These are phyloP conservation scores for Podospora sp. DNA, from an alignment of 495 filamentous ascomycete genomes.

Conservation along the genomic window DNA sequence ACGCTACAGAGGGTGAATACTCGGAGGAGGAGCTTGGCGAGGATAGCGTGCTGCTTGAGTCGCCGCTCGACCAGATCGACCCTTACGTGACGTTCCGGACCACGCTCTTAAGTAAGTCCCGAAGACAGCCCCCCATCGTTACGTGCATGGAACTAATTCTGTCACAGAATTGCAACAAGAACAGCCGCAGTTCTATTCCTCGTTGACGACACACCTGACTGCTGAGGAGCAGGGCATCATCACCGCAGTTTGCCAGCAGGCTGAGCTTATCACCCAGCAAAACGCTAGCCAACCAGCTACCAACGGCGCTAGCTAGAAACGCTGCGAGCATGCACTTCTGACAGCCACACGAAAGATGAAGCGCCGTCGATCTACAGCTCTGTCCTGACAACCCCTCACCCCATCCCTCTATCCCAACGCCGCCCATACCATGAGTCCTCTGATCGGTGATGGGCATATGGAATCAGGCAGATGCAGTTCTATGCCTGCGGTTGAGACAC, in stretches of 20 bases:
- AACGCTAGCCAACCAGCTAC: background rate
- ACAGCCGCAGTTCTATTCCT: slow-evolving; percentile 86
- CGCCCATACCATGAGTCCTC: too few relatives aligned
- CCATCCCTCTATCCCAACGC: too few relatives aligned
- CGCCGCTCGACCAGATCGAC: slow-evolving; percentile 91
- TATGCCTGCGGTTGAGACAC: too few relatives aligned
- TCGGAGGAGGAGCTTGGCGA: slow-evolving; percentile 90
- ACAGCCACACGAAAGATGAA: too few relatives aligned
- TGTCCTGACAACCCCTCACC: too few relatives aligned
- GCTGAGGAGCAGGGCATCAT: slow-evolving; percentile 81
- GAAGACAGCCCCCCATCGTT: background rate
- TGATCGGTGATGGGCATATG: too few relatives aligned
- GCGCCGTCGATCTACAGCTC: too few relatives aligned
- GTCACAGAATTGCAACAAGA: slow-evolving; percentile 78
- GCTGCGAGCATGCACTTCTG: background rate
- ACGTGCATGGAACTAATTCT: slow-evolving; percentile 28
- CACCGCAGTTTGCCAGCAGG: slow-evolving; percentile 77
- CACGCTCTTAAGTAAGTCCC: slow-evolving; percentile 74
- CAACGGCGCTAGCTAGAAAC: background rate
- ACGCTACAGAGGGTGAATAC: slow-evolving; percentile 53
- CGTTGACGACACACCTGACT: slow-evolving; percentile 74
- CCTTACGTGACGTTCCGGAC: slow-evolving; percentile 86
- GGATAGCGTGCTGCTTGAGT: slow-evolving; percentile 89
- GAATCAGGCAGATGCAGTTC: too few relatives aligned
- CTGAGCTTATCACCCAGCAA: slow-evolving; percentile 56